phyloP scores from a whole-genome alignment of 495 filamentous ascomycete genomes.

The Polyplosphaeria fusca region DNA sequence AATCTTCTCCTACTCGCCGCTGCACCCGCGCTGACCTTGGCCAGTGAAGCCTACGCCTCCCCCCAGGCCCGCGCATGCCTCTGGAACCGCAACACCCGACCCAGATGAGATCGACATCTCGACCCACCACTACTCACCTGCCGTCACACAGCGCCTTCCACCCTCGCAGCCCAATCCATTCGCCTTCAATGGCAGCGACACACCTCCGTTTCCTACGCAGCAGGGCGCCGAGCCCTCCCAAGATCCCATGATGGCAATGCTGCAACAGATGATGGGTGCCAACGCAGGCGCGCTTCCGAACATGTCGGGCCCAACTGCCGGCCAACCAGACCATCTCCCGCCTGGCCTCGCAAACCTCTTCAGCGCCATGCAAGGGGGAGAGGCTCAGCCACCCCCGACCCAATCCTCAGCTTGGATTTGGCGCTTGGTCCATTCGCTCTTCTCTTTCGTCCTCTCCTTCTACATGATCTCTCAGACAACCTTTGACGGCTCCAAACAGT shows the following conservation, averaged over 20 bases:
- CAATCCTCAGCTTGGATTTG: constrained; percentile 59
- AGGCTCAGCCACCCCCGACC: constrained; percentile 37
- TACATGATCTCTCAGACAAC: constrained; percentile 66
- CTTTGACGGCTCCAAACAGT: constrained; percentile 52
- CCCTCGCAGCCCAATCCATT: constrained; percentile 31
- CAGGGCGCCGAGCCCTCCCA: constrained; percentile 36
- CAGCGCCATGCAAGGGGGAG: constrained; percentile 37
- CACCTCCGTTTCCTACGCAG: constrained; percentile 9
- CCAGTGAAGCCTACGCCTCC: constrained; percentile 2
- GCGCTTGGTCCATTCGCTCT: constrained; percentile 71
- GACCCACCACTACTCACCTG: constrained; percentile 53
- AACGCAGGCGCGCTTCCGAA: constrained; percentile 41
- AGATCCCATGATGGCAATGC: constrained; percentile 60
- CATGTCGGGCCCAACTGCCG: constrained; percentile 33
- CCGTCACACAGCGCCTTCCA: constrained; percentile 25
- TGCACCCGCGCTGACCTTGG: background rate
- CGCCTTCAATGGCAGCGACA: constrained; percentile 31
- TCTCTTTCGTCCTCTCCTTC: constrained; percentile 65
- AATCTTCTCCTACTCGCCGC: background rate
- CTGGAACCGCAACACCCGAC: constrained; percentile 46
- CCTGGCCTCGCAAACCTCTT: constrained; percentile 48
- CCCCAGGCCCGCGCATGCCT: constrained; percentile 8
- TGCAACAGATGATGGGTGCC: constrained; percentile 58
- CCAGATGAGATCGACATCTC: constrained; percentile 75
- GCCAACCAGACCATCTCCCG: constrained; percentile 42